A percentile compares a stretch with the other conserved stretches of the same genome.
Conservation (phyloP, 768 basidiomycete genomes). For the Podaxis rugospora region DNA sequence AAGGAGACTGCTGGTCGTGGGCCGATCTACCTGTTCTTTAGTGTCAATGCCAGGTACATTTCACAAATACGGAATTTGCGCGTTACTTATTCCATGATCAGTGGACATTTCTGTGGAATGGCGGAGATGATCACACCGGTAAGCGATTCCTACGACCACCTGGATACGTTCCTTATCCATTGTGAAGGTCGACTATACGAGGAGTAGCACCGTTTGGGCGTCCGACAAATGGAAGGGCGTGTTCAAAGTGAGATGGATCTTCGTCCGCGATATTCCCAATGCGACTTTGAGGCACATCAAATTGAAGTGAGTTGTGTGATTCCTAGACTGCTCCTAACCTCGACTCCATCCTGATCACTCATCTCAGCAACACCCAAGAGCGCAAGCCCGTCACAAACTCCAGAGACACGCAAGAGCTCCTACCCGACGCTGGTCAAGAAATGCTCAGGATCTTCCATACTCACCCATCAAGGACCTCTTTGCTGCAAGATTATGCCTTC, state of each 20-base stretch:
- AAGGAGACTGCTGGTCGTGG: constrained; percentile 89
- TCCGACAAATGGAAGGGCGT: constrained; percentile 99
- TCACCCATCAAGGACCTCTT: constrained; percentile 88
- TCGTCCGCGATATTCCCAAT: constrained; percentile 93
- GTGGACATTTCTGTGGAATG: constrained; percentile 98
- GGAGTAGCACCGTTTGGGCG: constrained; percentile 96
- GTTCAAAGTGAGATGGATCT: constrained; percentile 97
- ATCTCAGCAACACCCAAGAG: constrained; percentile 87
- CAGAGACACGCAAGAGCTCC: constrained; percentile 94
- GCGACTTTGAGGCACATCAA: constrained; percentile 86
- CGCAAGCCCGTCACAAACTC: constrained; percentile 98
- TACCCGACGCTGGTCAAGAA: constrained; percentile 94
- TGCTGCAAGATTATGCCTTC: constrained; percentile 91
- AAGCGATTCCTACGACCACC: constrained; percentile 19
- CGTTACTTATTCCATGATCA: constrained; percentile 20
- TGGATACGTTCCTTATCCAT: neutral
- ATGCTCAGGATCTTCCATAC: constrained; percentile 95
- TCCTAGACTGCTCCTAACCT: neutral
- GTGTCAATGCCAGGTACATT: constrained; percentile 81
- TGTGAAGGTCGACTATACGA: constrained; percentile 80
- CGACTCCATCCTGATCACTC: constrained; percentile 12
- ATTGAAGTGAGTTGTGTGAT: constrained; percentile 52
- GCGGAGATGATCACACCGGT: constrained; percentile 97
- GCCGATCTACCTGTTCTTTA: constrained; percentile 97
- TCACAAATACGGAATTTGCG: constrained; percentile 8